Conservation (phyloP, 352 stramenopile species). For the Pythium graminicola region DNA sequence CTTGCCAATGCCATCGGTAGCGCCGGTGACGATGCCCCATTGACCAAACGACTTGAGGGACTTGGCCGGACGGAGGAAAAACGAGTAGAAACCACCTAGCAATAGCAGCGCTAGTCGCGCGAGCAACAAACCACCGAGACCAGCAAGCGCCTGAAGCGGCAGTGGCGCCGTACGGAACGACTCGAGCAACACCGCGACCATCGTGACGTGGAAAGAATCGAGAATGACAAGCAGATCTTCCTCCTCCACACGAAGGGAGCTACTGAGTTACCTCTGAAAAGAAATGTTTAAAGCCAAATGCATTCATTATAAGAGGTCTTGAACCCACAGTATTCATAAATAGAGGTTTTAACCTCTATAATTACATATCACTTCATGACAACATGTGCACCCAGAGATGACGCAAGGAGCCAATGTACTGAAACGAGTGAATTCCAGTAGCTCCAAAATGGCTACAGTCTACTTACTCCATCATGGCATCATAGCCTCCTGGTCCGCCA, state of each 20-base stretch:
- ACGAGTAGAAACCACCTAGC: slow-evolving; percentile 51
- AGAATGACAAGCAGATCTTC: neutral
- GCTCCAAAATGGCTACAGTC: slow-evolving; percentile 7
- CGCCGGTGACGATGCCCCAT: slow-evolving; percentile 97
- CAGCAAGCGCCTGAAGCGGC: slow-evolving; percentile 36
- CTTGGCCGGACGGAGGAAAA: slow-evolving; percentile 92
- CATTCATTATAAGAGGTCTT: neutral
- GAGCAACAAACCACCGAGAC: slow-evolving; percentile 43
- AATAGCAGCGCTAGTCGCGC: slow-evolving; percentile 47
- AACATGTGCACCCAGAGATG: neutral
- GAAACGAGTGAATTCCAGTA: neutral
- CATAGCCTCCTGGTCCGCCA: slow-evolving; percentile 37
- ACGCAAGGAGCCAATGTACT: neutral
- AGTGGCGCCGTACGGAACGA: slow-evolving; percentile 30
- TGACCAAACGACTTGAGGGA: slow-evolving; percentile 93
- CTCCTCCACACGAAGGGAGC: neutral
- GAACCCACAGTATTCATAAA: neutral
- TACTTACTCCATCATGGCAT: slow-evolving; percentile 22
- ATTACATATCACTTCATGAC: neutral
- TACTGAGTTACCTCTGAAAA: neutral
- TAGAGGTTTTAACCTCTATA: neutral
- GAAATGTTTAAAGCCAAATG: neutral
- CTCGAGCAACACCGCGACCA: slow-evolving; percentile 27
- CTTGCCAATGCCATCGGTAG: slow-evolving; percentile 93
- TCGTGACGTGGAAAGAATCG: neutral